These are phyloP conservation scores for Entomophthora muscae DNA, from an alignment of 371 early-diverging fungal genomes.

Conservation along the genomic window DNA sequence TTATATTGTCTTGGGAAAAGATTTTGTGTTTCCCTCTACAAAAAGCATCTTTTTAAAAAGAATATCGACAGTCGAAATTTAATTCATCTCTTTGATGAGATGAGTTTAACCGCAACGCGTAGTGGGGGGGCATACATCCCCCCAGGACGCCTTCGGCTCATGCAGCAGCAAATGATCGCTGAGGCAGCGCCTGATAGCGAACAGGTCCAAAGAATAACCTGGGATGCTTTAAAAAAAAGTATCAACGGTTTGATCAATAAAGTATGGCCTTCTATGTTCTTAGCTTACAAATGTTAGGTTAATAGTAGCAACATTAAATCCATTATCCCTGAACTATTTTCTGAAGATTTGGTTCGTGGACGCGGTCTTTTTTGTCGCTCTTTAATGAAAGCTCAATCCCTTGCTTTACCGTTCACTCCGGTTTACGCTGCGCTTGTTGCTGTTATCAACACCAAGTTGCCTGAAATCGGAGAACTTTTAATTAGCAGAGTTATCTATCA, in stretches of 20 bases:
- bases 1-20: no score
- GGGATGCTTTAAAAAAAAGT: conserved; percentile 90
- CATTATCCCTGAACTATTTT: conserved; percentile 77
- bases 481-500: conserved; percentile 68
- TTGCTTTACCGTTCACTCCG: conserved; percentile 76
- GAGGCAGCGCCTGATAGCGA: conserved; percentile 41
- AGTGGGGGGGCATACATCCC: conserved; percentile 83
- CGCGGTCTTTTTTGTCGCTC: conserved; percentile 79
- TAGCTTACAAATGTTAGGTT: conserved; percentile 31
- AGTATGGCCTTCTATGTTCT: conserved; percentile 14
- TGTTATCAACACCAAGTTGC: conserved; percentile 86
- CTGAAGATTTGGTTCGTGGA: conserved; percentile 83
- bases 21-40: no score
- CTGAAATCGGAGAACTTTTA: conserved; percentile 75
- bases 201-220: conserved; percentile 73
- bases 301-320: conserved; percentile 80
- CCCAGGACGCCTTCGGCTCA: conserved; percentile 62
- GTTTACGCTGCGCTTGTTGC: conserved; percentile 81
- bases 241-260: conserved; percentile 95
- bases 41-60: no score
- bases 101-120: no score
- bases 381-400: conserved; percentile 84
- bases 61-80: no score
- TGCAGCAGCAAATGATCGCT: conserved; percentile 39
- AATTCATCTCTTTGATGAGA: no score